Percentiles rank a stretch among this genome's conserved stretches.
These are phyloP conservation scores for Laetiporus sulphureus DNA, from an alignment of 1,284 basidiomycete species.

Conservation along the genomic window DNA sequence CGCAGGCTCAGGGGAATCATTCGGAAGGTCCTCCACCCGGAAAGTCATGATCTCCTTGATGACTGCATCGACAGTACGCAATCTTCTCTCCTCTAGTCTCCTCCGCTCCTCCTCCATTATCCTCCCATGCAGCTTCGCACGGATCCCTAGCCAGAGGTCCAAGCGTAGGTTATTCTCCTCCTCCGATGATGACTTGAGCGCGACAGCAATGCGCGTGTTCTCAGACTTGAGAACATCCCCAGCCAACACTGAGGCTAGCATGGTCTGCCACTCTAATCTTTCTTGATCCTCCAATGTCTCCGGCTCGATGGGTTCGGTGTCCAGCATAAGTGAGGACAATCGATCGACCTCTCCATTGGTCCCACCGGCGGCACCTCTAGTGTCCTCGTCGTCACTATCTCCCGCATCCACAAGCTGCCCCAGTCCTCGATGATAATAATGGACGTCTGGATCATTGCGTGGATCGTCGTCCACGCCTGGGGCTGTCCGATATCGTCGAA, in stretches of 20 bases:
- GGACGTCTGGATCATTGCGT: slow-evolving; percentile 66
- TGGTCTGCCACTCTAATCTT: slow-evolving; percentile 89
- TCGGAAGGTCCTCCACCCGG: slow-evolving; percentile 38
- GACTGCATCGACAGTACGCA: slow-evolving; percentile 75
- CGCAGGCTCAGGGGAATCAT: slow-evolving; percentile 34
- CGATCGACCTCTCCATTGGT: slow-evolving; percentile 43
- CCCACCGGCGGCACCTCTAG: slow-evolving; percentile 33
- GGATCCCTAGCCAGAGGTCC: slow-evolving; percentile 86
- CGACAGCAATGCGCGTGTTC: slow-evolving; percentile 81
- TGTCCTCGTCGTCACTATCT: slow-evolving; percentile 73
- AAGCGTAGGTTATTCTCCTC: slow-evolving; percentile 61
- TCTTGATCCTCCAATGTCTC: slow-evolving; percentile 69
- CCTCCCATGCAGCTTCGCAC: slow-evolving; percentile 79
- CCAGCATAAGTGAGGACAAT: slow-evolving; percentile 45
- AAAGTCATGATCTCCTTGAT: slow-evolving; percentile 83
- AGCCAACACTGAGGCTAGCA: slow-evolving; percentile 86
- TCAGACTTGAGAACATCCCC: slow-evolving; percentile 93
- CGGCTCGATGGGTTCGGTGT: slow-evolving; percentile 55
- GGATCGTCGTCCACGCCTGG: slow-evolving; percentile 54
- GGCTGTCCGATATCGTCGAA: slow-evolving; percentile 62
- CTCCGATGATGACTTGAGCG: slow-evolving; percentile 59
- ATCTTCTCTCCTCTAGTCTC: slow-evolving; percentile 76
- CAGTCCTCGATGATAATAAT: slow-evolving; percentile 67
- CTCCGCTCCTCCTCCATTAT: slow-evolving; percentile 81
- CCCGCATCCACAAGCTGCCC: slow-evolving; percentile 66